A percentile compares a stretch with the other conserved stretches of the same genome.
Evolutionary conservation across 1,284 basidiomycete species (phyloP).

Genomic region (Thecaphora thlaspeos): DNA sequence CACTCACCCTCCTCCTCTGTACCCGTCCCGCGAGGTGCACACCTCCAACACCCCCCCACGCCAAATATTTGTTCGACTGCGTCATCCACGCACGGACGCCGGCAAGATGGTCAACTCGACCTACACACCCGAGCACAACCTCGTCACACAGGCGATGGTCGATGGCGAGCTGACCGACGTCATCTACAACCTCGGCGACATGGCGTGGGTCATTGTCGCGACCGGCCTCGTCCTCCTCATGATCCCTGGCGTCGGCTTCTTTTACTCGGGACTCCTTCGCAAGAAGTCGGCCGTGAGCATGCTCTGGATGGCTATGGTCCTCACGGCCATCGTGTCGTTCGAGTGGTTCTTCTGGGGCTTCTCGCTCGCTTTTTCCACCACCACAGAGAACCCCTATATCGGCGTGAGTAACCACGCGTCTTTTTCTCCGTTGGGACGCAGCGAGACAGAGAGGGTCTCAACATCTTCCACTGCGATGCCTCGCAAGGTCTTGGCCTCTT

Average conservation of each 20-base stretch:
- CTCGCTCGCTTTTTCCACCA: slow-evolving; percentile 60
- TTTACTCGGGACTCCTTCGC: slow-evolving; percentile 79
- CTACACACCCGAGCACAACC: slow-evolving; percentile 22
- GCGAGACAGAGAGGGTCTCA: too few relatives aligned
- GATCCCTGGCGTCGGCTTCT: slow-evolving; percentile 71
- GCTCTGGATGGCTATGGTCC: slow-evolving; percentile 80
- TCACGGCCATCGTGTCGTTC: slow-evolving; percentile 72
- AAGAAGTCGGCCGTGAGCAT: slow-evolving; percentile 90
- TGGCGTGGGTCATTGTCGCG: slow-evolving; percentile 61
- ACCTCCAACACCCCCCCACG: too few relatives aligned
- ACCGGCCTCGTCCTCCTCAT: slow-evolving; percentile 77
- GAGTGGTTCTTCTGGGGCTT: slow-evolving; percentile 62
- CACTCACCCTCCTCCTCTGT: too few relatives aligned
- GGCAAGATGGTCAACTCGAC: slow-evolving; percentile 40
- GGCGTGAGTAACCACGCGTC: slow-evolving; percentile 48
- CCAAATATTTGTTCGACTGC: too few relatives aligned
- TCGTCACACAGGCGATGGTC: slow-evolving; percentile 10
- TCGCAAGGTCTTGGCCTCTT: background rate
- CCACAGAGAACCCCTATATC: slow-evolving; percentile 59
- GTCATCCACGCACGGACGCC: too few relatives aligned
- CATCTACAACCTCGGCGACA: slow-evolving; percentile 62
- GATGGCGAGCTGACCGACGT: slow-evolving; percentile 10
- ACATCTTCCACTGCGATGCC: too few relatives aligned
- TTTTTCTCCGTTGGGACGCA: background rate
- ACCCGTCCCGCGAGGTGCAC: too few relatives aligned